Conservation (phyloP, 169 alveolate species). For the Plasmodium falciparum region DNA sequence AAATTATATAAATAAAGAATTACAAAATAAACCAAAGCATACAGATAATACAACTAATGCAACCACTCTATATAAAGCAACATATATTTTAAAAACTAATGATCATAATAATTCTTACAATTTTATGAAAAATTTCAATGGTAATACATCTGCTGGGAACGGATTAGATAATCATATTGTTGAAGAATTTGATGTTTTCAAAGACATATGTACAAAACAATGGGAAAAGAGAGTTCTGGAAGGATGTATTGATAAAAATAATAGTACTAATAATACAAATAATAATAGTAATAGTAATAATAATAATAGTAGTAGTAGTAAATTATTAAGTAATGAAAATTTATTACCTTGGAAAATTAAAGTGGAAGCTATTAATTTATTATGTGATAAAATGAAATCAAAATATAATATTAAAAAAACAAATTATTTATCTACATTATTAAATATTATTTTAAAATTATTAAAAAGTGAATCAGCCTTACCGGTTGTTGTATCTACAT, state of each 20-base stretch:
- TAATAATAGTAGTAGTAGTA: background rate
- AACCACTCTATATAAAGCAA: background rate
- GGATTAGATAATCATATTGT: background rate
- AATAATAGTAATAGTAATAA: slow-evolving; percentile 9
- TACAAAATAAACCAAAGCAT: slow-evolving; percentile 11
- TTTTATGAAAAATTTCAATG: no score
- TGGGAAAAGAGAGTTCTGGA: slow-evolving; percentile 75
- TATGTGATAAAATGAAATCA: slow-evolving; percentile 54
- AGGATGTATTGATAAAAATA: slow-evolving; percentile 50
- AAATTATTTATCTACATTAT: slow-evolving; percentile 28
- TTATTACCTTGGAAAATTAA: slow-evolving; percentile 76
- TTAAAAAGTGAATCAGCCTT: slow-evolving; percentile 71
- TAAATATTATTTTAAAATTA: slow-evolving; percentile 40
- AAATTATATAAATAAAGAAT: slow-evolving; percentile 60
- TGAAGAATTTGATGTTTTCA: slow-evolving; percentile 65
- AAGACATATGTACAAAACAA: slow-evolving; percentile 68
- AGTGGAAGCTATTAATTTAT: slow-evolving; percentile 75
- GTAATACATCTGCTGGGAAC: background rate
- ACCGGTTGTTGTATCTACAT: slow-evolving; percentile 64
- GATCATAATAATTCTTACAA: background rate
- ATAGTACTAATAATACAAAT: background rate
- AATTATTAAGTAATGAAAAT: slow-evolving; percentile 68
- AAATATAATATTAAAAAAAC: slow-evolving; percentile 61
- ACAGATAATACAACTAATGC: slow-evolving; percentile 5
- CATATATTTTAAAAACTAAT: slow-evolving; percentile 7